Evolutionary conservation across 2,329 filamentous ascomycete species (phyloP).

Genomic region (Pseudocercospora crystallina): DNA sequence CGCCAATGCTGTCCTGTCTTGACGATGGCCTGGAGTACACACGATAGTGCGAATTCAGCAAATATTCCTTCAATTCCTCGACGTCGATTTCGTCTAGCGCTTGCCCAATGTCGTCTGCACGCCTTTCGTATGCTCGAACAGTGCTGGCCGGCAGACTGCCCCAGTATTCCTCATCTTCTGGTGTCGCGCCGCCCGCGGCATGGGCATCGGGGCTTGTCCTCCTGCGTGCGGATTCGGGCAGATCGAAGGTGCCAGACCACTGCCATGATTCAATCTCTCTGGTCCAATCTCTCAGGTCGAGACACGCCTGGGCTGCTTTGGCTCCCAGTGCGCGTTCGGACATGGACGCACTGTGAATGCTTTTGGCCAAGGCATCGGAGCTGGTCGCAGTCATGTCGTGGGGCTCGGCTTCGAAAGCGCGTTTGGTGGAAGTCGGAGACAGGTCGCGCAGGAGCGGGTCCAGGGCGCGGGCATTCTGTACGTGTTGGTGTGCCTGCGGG

Average conservation of each 20-base stretch:
- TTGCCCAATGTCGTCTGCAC: constrained; percentile 70
- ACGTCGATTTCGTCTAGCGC: constrained; percentile 70
- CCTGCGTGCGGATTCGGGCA: constrained; percentile 32
- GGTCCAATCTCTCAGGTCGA: constrained; percentile 71
- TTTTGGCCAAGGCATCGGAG: constrained; percentile 46
- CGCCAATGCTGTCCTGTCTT: constrained; percentile 27
- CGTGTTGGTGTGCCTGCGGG: too few species aligned
- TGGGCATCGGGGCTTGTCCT: constrained; percentile 15
- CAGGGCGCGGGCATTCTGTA: constrained; percentile 25
- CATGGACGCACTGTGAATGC: constrained; percentile 62
- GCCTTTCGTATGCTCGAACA: constrained; percentile 67
- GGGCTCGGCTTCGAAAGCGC: constrained; percentile 56
- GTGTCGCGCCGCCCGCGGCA: not conserved
- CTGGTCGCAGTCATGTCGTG: constrained; percentile 21
- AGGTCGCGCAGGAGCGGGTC: constrained; percentile 58
- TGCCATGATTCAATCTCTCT: constrained; percentile 66
- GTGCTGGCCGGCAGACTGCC: constrained; percentile 68
- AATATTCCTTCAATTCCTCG: constrained; percentile 85
- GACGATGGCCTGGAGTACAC: constrained; percentile 48
- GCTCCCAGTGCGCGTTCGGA: constrained; percentile 71
- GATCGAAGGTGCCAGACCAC: constrained; percentile 55
- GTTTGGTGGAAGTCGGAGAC: constrained; percentile 60
- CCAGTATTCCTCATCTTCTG: constrained; percentile 53
- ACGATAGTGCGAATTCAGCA: constrained; percentile 75
- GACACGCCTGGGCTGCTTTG: constrained; percentile 67